These are phyloP conservation scores for Emiliania huxleyi DNA, from an alignment of 78 protist species.

Conservation along the genomic window DNA sequence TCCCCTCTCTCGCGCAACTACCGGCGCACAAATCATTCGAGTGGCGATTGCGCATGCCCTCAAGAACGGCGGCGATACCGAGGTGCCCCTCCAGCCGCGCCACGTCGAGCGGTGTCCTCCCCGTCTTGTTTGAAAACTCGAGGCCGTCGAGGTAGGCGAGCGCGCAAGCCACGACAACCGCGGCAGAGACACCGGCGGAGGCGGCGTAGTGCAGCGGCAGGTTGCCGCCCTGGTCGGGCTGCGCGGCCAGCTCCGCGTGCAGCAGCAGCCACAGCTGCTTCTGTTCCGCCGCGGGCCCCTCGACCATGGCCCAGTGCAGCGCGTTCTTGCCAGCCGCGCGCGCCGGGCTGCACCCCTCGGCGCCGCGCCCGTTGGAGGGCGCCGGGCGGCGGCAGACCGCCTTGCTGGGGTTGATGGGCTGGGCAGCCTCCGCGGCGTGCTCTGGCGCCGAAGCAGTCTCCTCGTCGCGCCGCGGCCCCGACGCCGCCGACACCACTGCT, in stretches of 20 bases:
- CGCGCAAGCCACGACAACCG: background rate
- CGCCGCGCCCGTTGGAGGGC: background rate
- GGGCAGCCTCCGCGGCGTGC: background rate
- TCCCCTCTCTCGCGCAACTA: too few species aligned
- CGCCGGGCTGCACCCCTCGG: background rate
- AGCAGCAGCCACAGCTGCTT: constrained; percentile 9
- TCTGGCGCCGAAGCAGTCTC: background rate
- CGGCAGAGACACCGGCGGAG: background rate
- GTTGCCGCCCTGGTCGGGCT: constrained; percentile 15
- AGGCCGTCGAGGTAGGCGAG: background rate
- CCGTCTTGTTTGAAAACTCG: background rate
- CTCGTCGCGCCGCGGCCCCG: background rate
- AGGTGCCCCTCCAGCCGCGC: background rate
- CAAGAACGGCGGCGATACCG: background rate
- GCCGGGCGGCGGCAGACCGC: background rate
- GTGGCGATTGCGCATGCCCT: background rate
- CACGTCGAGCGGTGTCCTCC: background rate
- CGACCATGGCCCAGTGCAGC: constrained; percentile 26
- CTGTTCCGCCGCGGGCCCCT: background rate
- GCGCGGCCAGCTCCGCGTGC: background rate
- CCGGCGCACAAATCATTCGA: too few species aligned
- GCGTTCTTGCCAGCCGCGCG: constrained; percentile 19
- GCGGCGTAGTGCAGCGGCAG: constrained; percentile 21
- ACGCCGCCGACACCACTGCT: too few species aligned
- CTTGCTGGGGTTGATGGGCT: background rate